Evolutionary conservation across 2,329 filamentous ascomycete species (phyloP), one percentile per base, ranked within the genome.

Genomic region (Clarireedia hainanense): DNA sequence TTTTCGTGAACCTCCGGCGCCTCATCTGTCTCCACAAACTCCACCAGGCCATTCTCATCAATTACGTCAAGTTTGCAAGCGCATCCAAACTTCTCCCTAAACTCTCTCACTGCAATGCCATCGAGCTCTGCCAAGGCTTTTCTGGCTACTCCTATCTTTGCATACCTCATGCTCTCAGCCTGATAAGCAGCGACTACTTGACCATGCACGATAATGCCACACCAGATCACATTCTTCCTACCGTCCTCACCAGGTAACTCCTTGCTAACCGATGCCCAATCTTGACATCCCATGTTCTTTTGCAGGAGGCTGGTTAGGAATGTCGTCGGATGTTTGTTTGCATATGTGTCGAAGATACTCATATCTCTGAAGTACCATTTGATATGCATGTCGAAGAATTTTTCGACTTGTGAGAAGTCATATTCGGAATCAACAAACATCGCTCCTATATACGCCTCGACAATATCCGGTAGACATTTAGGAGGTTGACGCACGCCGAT

Each of bases 401-500:
- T 68, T 60, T 87, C 81, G 1, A 97, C 86, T 17, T 84, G 76
- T 12, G 70, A 69, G 70, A 86, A 96, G 66, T 94, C 74, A 72
- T 92, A 97, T 47, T 79, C 76, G 0, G 89, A 87, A 70, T 99
- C 94, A 10, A 99, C 87, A 68, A 97, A 97, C 23, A 96, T 78
- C 20, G 92, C 92, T 1, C 91, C 94, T 2, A 96, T 74, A 64
- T 91, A 94, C 0, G 92, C 83, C 75, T 99, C 94, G 3, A 97
- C 77, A 39, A 96, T 81, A 69, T 99, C 94, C 0, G 91, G 83
- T 5, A 97, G 80, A 52, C 74, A 78, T 65, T 94, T 94, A 7
- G 88, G 88, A 1, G 87, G 84, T 42, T 80, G 75, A 15, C 75
- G 76, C 9, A 80, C 77, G 12, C 75, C 73, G 27, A 81, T 76